A percentile compares a stretch with the other conserved stretches of the same genome.
phyloP scores from a whole-genome alignment of 225 moss, liverwort and hornwort species.

The Physcomitrellopsis africana region DNA sequence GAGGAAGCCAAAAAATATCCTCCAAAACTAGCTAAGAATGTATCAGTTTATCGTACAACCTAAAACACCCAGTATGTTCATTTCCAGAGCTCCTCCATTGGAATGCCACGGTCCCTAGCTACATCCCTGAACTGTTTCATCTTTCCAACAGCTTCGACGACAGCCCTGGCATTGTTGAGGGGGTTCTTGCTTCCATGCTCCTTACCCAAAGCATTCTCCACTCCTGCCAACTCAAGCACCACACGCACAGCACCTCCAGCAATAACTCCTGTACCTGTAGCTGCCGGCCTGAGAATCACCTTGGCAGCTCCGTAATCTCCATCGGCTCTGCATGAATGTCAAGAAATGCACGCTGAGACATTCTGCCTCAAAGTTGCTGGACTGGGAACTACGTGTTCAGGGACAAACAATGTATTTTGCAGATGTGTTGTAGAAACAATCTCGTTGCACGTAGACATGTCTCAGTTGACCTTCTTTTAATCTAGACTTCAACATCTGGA shows the following conservation, averaged over 20 bases:
- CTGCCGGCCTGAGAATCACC: conserved; percentile 94
- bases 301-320: conserved; percentile 97
- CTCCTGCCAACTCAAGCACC: conserved; percentile 93
- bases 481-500: not conserved
- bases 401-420: not conserved
- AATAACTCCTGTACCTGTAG: conserved; percentile 96
- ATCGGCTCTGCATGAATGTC: conserved; percentile 67
- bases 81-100: conserved; percentile 99
- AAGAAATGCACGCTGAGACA: not conserved
- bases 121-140: conserved; percentile 96
- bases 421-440: not conserved
- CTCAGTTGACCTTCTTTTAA: not conserved
- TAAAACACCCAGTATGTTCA: conserved; percentile 37
- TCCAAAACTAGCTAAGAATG: conserved; percentile 23
- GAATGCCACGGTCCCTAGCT: conserved; percentile 86
- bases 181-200: conserved; percentile 94
- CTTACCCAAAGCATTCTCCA: conserved; percentile 96
- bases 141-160: conserved; percentile 76
- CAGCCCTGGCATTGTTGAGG: conserved; percentile 93
- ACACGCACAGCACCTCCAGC: conserved; percentile 93
- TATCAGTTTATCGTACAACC: conserved; percentile 16
- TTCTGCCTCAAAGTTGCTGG: too few relatives aligned
- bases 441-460: not conserved
- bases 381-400: too few relatives aligned
- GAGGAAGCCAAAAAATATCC: conserved; percentile 6